Evolutionary conservation across 148 eudicot genomes (phyloP), one percentile per base, ranked within the genome.

Genomic region (Persicaria maculosa): DNA sequence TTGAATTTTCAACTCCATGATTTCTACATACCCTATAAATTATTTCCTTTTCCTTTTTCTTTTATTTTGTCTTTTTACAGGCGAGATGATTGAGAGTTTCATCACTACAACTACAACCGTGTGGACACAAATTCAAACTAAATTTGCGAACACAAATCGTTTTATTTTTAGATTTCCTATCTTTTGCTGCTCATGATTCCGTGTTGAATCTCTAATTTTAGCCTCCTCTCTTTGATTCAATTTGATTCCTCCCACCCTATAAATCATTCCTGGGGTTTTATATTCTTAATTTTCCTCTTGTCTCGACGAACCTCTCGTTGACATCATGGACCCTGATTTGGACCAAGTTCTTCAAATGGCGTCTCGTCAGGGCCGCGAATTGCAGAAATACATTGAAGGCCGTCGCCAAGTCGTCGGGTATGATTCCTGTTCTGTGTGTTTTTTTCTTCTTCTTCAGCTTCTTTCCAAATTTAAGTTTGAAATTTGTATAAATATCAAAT

Each of bases 351-450:
- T 67, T 73, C 76, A 61, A 48, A 65, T 78, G 71, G 69, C 62
- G 9, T 81, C 89, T 46, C 86, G 89, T 0, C 77, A 84, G 4
- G 89, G 89, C 6, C 78, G 89, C 9, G 77, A 83, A 20, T 76
- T 86, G 47, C 89, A 86, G 75, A 76, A 82, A 3, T 86, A 86
- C 53, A 43, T 79, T 62, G 15, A 77, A 14, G 86, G 83, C 44
- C 81, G 82, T 70, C 89, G 89, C 58, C 89, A 81, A 74, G 86
- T 86, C 59, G 89, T 86, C 20, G 89, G 89, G 89, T 86, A 57
- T 47, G 85, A 72, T 64, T 55, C 47, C 7, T 47, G 5, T 3
- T 74, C 46, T 64, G 47, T 22, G 4, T 44, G 17, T 57, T 73
- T 12, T 19, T 43, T 45, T 62, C 19, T 0, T 52, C 15, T 58